Conservation (phyloP, 169 alveolate genomes). For the Plasmodium reichenowi region DNA sequence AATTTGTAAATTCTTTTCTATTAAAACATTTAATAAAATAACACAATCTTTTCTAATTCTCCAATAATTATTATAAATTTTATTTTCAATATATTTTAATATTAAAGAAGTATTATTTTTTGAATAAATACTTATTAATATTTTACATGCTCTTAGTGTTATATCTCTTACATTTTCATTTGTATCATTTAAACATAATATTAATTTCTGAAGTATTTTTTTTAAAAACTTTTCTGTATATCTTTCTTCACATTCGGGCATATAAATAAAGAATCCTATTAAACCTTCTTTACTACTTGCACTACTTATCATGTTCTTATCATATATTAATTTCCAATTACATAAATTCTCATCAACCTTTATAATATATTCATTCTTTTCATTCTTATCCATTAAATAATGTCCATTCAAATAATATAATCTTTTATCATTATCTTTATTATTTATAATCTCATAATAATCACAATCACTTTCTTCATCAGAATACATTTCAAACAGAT, state of each 20-base stretch:
- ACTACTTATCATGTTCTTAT: slow-evolving; percentile 44
- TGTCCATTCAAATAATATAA: slow-evolving; percentile 31
- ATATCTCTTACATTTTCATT: slow-evolving; percentile 70
- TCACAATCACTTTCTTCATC: slow-evolving; percentile 44
- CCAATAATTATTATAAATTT: slow-evolving; percentile 69
- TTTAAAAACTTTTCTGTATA: slow-evolving; percentile 74
- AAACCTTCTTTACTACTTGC: slow-evolving; percentile 68
- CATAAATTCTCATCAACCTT: slow-evolving; percentile 59
- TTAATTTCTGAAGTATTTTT: slow-evolving; percentile 55
- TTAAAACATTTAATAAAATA: slow-evolving; percentile 42
- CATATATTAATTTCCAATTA: slow-evolving; percentile 67
- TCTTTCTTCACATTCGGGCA: slow-evolving; percentile 69
- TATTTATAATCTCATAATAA: slow-evolving; percentile 14
- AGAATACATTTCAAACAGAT: not conserved
- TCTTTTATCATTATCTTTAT: slow-evolving; percentile 26
- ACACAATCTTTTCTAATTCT: slow-evolving; percentile 62
- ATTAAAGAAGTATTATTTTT: slow-evolving; percentile 67
- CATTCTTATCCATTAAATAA: slow-evolving; percentile 69
- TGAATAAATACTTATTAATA: slow-evolving; percentile 43
- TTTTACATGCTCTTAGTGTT: slow-evolving; percentile 66
- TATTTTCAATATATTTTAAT: slow-evolving; percentile 71
- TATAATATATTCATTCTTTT: slow-evolving; percentile 22
- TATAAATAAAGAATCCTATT: slow-evolving; percentile 65
- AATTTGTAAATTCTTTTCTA: slow-evolving; percentile 74
- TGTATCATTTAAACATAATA: slow-evolving; percentile 63